Percentiles rank a stretch among this genome's conserved stretches.
Conservation (phyloP, 139 green algal species). For the Haematococcus sp. region DNA sequence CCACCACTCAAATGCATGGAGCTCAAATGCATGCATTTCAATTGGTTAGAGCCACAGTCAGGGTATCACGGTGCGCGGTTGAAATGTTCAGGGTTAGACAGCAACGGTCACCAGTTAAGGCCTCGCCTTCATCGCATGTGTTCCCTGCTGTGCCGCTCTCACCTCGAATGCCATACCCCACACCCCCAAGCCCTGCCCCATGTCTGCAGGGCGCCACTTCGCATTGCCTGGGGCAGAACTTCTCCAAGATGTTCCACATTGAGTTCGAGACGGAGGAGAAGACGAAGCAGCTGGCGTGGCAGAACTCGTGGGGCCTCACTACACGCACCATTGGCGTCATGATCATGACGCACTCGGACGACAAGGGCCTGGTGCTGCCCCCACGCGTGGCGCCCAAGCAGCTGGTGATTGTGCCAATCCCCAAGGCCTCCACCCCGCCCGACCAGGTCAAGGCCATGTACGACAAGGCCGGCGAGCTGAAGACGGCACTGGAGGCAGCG, state of each 20-base stretch:
- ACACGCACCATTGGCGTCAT: slow-evolving; percentile 96
- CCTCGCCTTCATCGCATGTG: no score
- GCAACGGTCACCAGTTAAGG: no score
- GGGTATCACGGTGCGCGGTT: no score
- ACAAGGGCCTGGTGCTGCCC: slow-evolving; percentile 96
- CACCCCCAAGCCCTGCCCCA: slow-evolving; percentile 20
- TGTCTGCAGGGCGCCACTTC: slow-evolving; percentile 90
- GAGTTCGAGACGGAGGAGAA: slow-evolving; percentile 87
- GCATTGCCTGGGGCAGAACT: slow-evolving; percentile 99
- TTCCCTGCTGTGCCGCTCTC: not conserved
- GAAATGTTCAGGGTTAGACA: no score
- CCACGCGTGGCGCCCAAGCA: slow-evolving; percentile 84
- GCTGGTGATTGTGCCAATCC: slow-evolving; percentile 86
- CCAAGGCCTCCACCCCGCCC: slow-evolving; percentile 62
- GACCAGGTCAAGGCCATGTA: slow-evolving; percentile 58
- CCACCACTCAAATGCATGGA: no score
- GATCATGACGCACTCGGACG: slow-evolving; percentile 97
- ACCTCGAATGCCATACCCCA: not conserved
- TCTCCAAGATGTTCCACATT: slow-evolving; percentile 89
- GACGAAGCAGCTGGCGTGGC: slow-evolving; percentile 78
- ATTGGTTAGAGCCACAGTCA: no score
- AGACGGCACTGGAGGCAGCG: slow-evolving; percentile 28
- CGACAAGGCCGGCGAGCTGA: slow-evolving; percentile 40
- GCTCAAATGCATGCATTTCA: slow-evolving; percentile 4
- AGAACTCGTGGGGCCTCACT: slow-evolving; percentile 97